Conservation (phyloP, 2,329 filamentous ascomycete species). For the Cordyceps tenuipes region DNA sequence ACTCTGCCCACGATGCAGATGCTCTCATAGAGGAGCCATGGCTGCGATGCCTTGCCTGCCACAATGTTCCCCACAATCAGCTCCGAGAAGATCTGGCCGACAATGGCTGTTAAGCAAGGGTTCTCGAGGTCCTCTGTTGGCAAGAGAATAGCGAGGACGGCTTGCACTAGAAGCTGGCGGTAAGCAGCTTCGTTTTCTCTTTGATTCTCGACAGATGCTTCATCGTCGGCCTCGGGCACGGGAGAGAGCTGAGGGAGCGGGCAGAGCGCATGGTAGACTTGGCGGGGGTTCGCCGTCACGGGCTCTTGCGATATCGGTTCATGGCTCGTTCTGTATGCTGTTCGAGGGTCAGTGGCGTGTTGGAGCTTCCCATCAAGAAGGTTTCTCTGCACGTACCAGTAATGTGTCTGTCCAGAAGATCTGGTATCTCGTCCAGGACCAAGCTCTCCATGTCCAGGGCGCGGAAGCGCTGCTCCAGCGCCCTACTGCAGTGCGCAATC, state of each 20-base stretch:
- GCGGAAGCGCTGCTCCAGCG: slow-evolving; percentile 76
- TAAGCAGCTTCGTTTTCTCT: slow-evolving; percentile 72
- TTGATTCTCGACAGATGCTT: slow-evolving; percentile 50
- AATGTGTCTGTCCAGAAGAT: slow-evolving; percentile 71
- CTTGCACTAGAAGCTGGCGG: slow-evolving; percentile 80
- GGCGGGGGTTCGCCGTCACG: slow-evolving; percentile 52
- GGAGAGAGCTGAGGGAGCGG: slow-evolving; percentile 76
- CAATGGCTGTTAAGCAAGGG: slow-evolving; percentile 70
- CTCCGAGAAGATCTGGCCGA: slow-evolving; percentile 82
- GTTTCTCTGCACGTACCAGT: slow-evolving; percentile 46
- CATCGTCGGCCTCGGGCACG: slow-evolving; percentile 51
- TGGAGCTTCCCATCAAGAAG: too few relatives aligned
- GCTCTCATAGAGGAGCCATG: slow-evolving; percentile 81
- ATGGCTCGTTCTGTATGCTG: slow-evolving; percentile 67
- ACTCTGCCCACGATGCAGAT: slow-evolving; percentile 61
- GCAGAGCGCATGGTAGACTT: slow-evolving; percentile 75
- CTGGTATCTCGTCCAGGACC: slow-evolving; percentile 79
- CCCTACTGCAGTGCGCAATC: slow-evolving; percentile 84
- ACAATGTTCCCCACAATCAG: slow-evolving; percentile 79
- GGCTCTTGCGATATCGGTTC: slow-evolving; percentile 49
- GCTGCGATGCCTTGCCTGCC: slow-evolving; percentile 72
- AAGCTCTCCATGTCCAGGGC: slow-evolving; percentile 76
- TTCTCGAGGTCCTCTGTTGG: slow-evolving; percentile 92
- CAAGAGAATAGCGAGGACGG: slow-evolving; percentile 71
- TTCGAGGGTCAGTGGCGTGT: background rate